phyloP scores from a whole-genome alignment of 2,329 filamentous ascomycete species.

The Sporothrix euskadiensis region DNA sequence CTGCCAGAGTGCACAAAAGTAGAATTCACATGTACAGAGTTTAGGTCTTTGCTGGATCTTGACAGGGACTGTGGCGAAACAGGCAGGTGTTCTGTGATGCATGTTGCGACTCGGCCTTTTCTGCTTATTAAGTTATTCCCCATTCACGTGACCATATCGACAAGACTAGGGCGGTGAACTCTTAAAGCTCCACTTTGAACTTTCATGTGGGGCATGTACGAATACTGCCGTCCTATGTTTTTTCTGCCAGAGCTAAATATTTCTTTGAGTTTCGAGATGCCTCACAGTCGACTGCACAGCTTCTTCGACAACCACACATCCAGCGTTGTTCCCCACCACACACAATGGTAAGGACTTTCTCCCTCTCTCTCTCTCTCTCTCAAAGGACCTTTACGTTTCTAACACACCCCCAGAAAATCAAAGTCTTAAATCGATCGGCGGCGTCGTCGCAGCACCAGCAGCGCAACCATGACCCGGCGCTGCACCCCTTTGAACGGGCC shows the following conservation, averaged over 20 bases:
- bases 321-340: neutral
- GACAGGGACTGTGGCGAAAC: neutral
- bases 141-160: neutral
- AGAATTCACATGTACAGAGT: neutral
- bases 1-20: neutral
- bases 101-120: neutral
- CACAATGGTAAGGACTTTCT: neutral
- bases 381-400: neutral
- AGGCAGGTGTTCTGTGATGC: neutral
- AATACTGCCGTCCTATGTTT: constrained; percentile 9
- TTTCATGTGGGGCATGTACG: neutral
- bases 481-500: constrained; percentile 88
- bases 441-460: constrained; percentile 33
- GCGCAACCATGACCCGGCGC: constrained; percentile 62
- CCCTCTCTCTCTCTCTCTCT: no score
- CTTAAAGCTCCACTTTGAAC: neutral
- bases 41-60: neutral
- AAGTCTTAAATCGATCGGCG: constrained; percentile 31
- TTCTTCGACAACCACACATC: neutral
- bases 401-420: constrained; percentile 30
- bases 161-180: neutral
- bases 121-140: neutral
- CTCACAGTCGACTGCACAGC: neutral
- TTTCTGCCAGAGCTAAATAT: constrained; percentile 7
- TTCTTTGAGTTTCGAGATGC: constrained; percentile 8